Evolutionary conservation across 2,329 filamentous ascomycete species (phyloP), one percentile per base, ranked within the genome.

Genomic region (Aspergillus pseudoglaucus): DNA sequence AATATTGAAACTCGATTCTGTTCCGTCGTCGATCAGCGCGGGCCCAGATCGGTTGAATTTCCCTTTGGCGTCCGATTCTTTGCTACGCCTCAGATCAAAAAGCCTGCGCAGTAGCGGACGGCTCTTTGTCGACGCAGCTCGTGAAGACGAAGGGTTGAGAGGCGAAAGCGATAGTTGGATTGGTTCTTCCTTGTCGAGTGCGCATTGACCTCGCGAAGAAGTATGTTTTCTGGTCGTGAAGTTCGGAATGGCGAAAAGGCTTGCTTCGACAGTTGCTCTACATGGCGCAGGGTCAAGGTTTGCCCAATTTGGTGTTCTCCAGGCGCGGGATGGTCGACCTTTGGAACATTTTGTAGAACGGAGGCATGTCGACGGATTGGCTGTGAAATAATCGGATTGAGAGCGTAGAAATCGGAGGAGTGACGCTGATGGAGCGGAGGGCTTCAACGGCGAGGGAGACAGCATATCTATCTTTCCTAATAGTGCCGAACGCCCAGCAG

Each of bases 321-420:
- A 43, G 48, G 49, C 33, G 20, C 44, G 51, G 49, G 52, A 54
- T 46, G 51, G 46, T 43, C 46, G 42, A 44, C 49, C 43, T 48
- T 45, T 47, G 50, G 41, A 37, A 42, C 20, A 48, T 54, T 45
- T 46, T 52, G 47, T 42, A 37, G 48, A 42, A 46, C 49, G 52
- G 44, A 52, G 53, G 44, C 60, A 61, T 56, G 56, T 43, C 49
- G 61, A 57, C 38, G 57, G 44, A 41, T 70, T 74, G 46, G 70
- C 63, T 47, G 63, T 71, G 65, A 78, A 76, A 58, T 80, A 78
- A 53, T 86, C 78, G 54, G 85, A 82, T 66, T 90, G 87, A 46
- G 75, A 80, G 56, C 82, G 83, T 53, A 93, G 76, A 65, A 88
- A 91, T 56, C 82, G 83, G 53, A 93, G 75, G 17, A 91, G 78